Evolutionary conservation across 2,329 filamentous ascomycete genomes (phyloP).

Genomic region (Fusarium sp.): DNA sequence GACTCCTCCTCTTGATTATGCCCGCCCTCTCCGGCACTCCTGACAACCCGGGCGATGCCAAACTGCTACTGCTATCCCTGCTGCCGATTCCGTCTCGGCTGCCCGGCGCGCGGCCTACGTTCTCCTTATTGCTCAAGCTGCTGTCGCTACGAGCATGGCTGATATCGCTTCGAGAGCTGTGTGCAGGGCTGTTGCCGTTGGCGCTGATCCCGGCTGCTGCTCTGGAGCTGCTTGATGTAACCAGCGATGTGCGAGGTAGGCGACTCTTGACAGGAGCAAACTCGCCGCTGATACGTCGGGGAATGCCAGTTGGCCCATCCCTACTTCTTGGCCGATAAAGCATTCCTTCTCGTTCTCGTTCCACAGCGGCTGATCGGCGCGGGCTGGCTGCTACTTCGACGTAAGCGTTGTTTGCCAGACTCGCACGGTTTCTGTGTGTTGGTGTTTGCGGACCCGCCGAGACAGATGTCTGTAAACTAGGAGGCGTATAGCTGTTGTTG

Average conservation of each 20-base stretch:
- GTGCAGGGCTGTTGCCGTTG: conserved; percentile 30
- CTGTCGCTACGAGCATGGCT: conserved; percentile 54
- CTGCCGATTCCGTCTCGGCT: conserved; percentile 43
- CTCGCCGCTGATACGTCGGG: conserved; percentile 58
- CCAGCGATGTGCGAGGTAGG: conserved; percentile 53
- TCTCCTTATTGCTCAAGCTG: conserved; percentile 55
- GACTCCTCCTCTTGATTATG: conserved; percentile 43
- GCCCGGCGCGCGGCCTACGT: conserved; percentile 43
- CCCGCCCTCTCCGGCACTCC: conserved; percentile 26
- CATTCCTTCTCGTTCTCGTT: conserved; percentile 58
- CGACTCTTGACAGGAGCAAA: conserved; percentile 53
- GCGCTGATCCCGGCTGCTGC: conserved; percentile 26
- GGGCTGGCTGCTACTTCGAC: conserved; percentile 66
- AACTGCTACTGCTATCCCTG: conserved; percentile 32
- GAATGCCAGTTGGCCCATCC: conserved; percentile 56
- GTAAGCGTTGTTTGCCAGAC: conserved; percentile 55
- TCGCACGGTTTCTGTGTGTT: conserved; percentile 56
- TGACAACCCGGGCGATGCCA: conserved; percentile 29
- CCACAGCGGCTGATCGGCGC: conserved; percentile 53
- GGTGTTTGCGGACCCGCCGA: conserved; percentile 64
- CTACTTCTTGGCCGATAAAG: conserved; percentile 57
- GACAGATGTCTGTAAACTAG: conserved; percentile 60
- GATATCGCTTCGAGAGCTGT: conserved; percentile 38
- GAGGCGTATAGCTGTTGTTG: conserved; percentile 66
- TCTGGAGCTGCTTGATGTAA: conserved; percentile 42